Evolutionary conservation across 2,329 filamentous ascomycete species (phyloP).

Genomic region (Fusarium sp.): DNA sequence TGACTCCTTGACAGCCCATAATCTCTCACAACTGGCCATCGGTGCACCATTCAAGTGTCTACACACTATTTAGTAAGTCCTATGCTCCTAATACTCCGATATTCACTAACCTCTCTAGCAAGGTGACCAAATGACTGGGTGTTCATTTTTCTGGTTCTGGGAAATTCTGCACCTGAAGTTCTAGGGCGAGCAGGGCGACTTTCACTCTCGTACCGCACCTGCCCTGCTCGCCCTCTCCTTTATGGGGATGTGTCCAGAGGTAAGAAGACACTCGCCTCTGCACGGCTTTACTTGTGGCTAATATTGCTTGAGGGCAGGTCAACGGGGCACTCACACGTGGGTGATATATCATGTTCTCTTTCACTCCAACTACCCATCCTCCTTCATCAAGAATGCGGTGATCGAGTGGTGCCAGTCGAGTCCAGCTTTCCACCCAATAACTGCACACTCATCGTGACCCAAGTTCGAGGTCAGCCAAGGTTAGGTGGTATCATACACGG

Average conservation of each 20-base stretch:
- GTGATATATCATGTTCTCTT: background rate
- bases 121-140: background rate
- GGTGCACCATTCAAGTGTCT: background rate
- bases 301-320: background rate
- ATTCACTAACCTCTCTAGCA: background rate
- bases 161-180: background rate
- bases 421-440: background rate
- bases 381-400: background rate
- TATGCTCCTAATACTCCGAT: background rate
- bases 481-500: too few relatives aligned
- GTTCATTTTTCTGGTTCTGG: background rate
- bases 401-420: background rate
- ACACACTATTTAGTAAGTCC: constrained; percentile 1
- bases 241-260: background rate
- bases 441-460: too few relatives aligned
- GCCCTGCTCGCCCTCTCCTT: background rate
- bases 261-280: background rate
- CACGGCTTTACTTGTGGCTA: background rate
- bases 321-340: background rate
- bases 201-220: background rate
- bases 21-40: background rate
- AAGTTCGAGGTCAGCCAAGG: too few relatives aligned
- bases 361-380: background rate
- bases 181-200: background rate
- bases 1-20: background rate